These are phyloP conservation scores for Zalerion maritima DNA, from an alignment of 495 filamentous ascomycete genomes.

Conservation along the genomic window DNA sequence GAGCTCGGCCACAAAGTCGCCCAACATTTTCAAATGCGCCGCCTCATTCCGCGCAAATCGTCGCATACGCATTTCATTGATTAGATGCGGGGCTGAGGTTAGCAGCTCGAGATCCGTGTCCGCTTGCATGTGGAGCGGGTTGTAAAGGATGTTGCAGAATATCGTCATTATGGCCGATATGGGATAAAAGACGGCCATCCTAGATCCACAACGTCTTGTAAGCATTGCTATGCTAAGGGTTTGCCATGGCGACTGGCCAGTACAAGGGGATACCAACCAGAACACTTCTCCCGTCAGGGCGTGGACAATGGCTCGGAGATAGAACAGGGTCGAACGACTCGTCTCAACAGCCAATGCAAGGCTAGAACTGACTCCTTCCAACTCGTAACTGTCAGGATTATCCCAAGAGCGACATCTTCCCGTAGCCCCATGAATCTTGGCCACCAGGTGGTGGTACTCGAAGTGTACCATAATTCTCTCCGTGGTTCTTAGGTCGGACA, in stretches of 20 bases:
- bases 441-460: constrained; percentile 38
- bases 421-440: constrained; percentile 36
- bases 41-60: constrained; percentile 28
- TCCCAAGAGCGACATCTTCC: constrained; percentile 29
- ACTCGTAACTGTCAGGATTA: constrained; percentile 21
- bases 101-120: constrained; percentile 29
- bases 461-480: constrained; percentile 31
- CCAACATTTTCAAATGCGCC: constrained; percentile 29
- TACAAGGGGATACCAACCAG: constrained; percentile 20
- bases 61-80: constrained; percentile 26
- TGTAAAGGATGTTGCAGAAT: constrained; percentile 36
- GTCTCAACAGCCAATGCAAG: constrained; percentile 36
- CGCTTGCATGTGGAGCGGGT: constrained; percentile 30
- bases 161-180: constrained; percentile 35
- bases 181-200: constrained; percentile 36
- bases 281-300: constrained; percentile 30
- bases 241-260: no score
- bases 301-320: constrained; percentile 25
- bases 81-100: constrained; percentile 24
- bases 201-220: constrained; percentile 2
- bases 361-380: constrained; percentile 33
- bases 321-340: constrained; percentile 34
- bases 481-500: constrained; percentile 20
- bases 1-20: constrained; percentile 33
- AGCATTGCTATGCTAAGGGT: no score